phyloP scores from a whole-genome alignment of 2,329 filamentous ascomycete species.

The Diaporthe batatas region DNA sequence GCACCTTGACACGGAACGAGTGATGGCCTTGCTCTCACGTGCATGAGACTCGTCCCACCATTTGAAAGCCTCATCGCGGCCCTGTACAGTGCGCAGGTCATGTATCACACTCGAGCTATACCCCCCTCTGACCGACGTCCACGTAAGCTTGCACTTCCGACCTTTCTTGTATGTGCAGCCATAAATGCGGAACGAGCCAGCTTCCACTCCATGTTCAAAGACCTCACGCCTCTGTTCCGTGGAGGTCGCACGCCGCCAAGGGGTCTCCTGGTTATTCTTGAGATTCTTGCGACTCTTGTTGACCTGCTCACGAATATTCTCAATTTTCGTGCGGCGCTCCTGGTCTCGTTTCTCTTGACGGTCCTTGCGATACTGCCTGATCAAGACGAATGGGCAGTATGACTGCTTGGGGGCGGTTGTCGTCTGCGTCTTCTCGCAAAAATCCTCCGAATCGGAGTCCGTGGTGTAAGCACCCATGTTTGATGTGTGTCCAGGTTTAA shows the following conservation, averaged over 20 bases:
- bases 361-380: background rate
- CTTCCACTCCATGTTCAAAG: background rate
- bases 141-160: background rate
- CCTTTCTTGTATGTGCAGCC: background rate
- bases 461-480: background rate
- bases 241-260: background rate
- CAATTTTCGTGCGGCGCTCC: background rate
- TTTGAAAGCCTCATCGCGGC: conserved; percentile 6
- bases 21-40: too few relatives aligned
- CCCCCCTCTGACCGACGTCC: too few relatives aligned
- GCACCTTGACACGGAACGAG: background rate
- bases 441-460: background rate
- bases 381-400: background rate
- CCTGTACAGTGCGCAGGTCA: conserved; percentile 30
- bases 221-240: background rate
- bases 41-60: background rate
- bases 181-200: background rate
- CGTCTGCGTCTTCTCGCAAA: conserved; percentile 1
- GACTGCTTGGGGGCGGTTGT: background rate
- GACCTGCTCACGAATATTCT: background rate
- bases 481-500: background rate
- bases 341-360: background rate
- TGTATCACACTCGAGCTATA: background rate
- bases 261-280: too few relatives aligned
- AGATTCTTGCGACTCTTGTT: background rate